These are phyloP conservation scores for Pyrus betulifolia DNA, from an alignment of 306 rosid species.

Conservation along the genomic window DNA sequence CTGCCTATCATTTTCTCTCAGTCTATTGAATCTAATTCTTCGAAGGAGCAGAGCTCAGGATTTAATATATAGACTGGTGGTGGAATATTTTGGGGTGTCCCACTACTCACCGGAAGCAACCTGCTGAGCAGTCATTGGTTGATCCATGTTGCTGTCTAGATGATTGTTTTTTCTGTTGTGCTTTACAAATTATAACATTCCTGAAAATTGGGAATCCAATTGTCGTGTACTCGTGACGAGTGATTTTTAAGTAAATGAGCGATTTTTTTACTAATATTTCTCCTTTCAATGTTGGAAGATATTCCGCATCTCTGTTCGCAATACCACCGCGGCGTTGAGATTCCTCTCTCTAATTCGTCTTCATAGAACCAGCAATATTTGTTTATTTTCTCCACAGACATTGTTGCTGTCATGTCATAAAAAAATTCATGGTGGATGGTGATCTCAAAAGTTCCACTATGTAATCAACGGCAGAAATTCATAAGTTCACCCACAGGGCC, in stretches of 20 bases:
- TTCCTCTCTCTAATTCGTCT: not conserved
- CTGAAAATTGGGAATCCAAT: conserved; percentile 29
- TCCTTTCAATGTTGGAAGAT: too few species aligned
- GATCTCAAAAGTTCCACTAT: not conserved
- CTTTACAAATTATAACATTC: not conserved
- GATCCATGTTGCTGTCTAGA: conserved; percentile 9
- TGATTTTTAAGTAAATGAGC: too few species aligned
- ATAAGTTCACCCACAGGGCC: not conserved
- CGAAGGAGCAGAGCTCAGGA: not conserved
- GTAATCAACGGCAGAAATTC: not conserved
- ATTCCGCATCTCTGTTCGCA: not conserved
- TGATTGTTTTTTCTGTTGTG: conserved; percentile 24
- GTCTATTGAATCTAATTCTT: not conserved
- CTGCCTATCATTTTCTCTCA: not conserved
- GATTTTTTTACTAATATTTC: too few species aligned
- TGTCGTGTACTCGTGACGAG: not conserved
- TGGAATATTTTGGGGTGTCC: conserved; percentile 5
- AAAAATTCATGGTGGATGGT: not conserved
- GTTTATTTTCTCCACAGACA: not conserved
- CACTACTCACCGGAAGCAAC: not conserved
- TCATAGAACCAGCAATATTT: not conserved
- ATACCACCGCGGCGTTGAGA: not conserved
- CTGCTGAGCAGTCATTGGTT: not conserved
- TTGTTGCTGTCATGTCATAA: not conserved
- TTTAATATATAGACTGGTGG: not conserved